Evolutionary conservation across 108 stramenopile genomes (phyloP).

Genomic region (Nitzschia sp.): DNA sequence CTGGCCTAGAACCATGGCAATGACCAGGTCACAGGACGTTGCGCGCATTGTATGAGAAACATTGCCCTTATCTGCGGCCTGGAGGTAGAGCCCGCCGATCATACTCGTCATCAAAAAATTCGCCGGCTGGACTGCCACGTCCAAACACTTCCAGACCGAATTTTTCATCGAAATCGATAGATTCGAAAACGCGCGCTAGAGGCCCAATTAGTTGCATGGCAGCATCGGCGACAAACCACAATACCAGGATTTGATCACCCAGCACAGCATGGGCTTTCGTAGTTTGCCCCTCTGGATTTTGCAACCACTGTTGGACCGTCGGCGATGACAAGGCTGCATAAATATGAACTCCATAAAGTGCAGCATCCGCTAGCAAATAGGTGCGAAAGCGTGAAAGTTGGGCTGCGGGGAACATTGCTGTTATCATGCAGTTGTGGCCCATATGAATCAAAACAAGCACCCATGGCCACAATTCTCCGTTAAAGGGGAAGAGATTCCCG

Average conservation of each 20-base stretch:
- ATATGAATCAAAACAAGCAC: not conserved
- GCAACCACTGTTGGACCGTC: not conserved
- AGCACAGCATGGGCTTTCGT: not conserved
- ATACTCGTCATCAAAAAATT: not conserved
- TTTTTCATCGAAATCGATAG: constrained; percentile 1
- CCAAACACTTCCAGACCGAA: not conserved
- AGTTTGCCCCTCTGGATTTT: not conserved
- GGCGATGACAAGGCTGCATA: constrained; percentile 1
- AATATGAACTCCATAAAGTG: not conserved
- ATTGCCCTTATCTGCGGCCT: not conserved
- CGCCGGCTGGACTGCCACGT: not conserved
- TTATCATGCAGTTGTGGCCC: constrained; percentile 6
- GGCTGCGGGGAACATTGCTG: not conserved
- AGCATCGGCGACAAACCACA: constrained; percentile 3
- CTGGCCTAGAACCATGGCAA: too few species aligned
- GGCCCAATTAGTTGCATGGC: constrained; percentile 1
- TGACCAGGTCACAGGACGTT: too few species aligned
- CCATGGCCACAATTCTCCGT: not conserved
- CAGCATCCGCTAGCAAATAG: not conserved
- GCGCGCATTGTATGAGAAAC: too few species aligned
- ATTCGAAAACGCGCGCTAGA: not conserved
- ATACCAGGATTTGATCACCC: constrained; percentile 4
- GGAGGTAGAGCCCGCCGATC: not conserved
- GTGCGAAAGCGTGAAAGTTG: not conserved
- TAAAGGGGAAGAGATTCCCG: not conserved